Evolutionary conservation across 768 basidiomycete species (phyloP), one percentile per base, ranked within the genome.

Genomic region (Sarcomyxa edulis): DNA sequence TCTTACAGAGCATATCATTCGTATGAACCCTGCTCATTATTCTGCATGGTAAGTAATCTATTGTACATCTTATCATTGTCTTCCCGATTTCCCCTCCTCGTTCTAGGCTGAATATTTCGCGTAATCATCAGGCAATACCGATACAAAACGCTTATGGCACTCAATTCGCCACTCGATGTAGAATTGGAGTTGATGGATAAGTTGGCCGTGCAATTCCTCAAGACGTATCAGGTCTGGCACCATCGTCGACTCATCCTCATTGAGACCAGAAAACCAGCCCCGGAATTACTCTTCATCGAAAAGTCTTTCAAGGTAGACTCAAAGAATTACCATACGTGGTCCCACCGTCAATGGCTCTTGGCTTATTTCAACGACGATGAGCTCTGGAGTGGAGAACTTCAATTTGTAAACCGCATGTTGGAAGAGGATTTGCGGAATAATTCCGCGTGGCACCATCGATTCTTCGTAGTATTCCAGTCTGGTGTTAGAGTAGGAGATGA

Each of bases 301-400:
- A 60, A 65, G 39, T 80, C 81, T 1, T 75, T 99, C 21, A 63
- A 74, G 6, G 71, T 62, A 15, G 96, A 99, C 55, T 62, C 78
- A 31, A 99, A 99, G 75, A 99, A 99, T 66, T 99, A 99, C 59
- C 95, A 98, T 60, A 98, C 96, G 0, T 99, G 96, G 96, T 88
- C 89, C 6, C 95, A 97, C 60, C 76, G 95, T 6, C 94, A 99
- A 58, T 97, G 93, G 92, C 59, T 93, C 9, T 77, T 96, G 29
- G 82, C 87, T 7, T 78, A 84, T 54, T 94, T 94, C 67, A 79
- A 82, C 49, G 71, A 81, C 40, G 70, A 75, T 24, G 69, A 60
- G n/a, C 49, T 91, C 45, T 92, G 88, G 88, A 61, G 47, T 1
- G 71, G 68, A 10, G 92, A 95, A 61, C 65, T 88, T n/a, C 70